Conservation (phyloP, 2,329 filamentous ascomycete genomes). For the Atkinsonella hypoxylon region DNA sequence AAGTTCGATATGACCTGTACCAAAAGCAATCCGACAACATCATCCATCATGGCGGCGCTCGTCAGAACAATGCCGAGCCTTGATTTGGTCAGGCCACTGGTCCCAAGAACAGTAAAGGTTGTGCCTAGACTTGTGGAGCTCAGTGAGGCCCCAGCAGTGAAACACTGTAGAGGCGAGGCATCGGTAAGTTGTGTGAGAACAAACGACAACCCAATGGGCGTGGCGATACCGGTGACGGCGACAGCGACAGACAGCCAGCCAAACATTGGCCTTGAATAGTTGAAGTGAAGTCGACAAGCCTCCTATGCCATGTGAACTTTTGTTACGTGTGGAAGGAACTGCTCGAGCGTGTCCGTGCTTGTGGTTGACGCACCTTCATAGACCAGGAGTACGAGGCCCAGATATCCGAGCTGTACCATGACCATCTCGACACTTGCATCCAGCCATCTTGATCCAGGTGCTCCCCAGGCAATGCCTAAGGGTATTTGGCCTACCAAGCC, state of each 20-base stretch:
- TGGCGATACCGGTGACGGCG: slow-evolving; percentile 51
- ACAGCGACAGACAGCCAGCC: slow-evolving; percentile 48
- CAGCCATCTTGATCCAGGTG: slow-evolving; percentile 52
- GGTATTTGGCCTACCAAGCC: slow-evolving; percentile 62
- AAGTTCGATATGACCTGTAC: slow-evolving; percentile 63
- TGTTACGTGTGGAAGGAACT: not conserved
- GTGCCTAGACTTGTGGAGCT: slow-evolving; percentile 67
- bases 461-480: slow-evolving; percentile 58
- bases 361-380: slow-evolving; percentile 44
- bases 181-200: slow-evolving; percentile 36
- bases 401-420: slow-evolving; percentile 56
- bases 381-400: slow-evolving; percentile 60
- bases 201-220: slow-evolving; percentile 57
- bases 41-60: slow-evolving; percentile 70
- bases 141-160: slow-evolving; percentile 60
- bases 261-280: slow-evolving; percentile 44
- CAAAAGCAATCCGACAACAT: slow-evolving; percentile 67
- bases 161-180: slow-evolving; percentile 48
- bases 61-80: slow-evolving; percentile 51
- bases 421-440: slow-evolving; percentile 35
- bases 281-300: slow-evolving; percentile 32
- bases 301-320: slow-evolving; percentile 23
- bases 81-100: slow-evolving; percentile 29
- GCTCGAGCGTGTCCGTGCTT: not conserved
- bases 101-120: slow-evolving; percentile 42